Evolutionary conservation across 2,329 filamentous ascomycete species (phyloP), one percentile per base, ranked within the genome.

Genomic region (Aspergillus brunneoviolaceus): DNA sequence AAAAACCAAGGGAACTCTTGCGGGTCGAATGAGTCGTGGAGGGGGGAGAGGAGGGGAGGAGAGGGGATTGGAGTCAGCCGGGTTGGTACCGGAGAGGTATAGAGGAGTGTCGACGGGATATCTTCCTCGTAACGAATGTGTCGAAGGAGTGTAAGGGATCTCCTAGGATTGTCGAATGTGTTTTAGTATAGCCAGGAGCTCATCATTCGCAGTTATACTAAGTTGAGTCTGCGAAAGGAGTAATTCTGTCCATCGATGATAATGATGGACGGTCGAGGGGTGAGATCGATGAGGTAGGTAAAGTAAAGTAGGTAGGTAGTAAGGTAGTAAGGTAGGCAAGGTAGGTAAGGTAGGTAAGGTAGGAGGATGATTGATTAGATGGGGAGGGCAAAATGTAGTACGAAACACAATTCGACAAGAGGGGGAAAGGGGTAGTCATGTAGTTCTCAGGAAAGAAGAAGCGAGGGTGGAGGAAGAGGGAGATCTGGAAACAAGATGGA

Each of bases 1-100:
- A 78, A 68, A 65, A 64, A 68, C 60, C 59, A 66, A 68, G 65
- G 70, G 67, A 68, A 56, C 64, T 68, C 61, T 58, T 55, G 62
- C 58, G 59, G 63, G 62, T 63, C 52, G 39, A 21, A 19, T 49
- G 48, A 27, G 51, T 39, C 35, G 27, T 60, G 54, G 19, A 35
- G 39, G 16, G 39, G 39, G 1, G 19, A 16, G 7, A 3, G 39
- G 16, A 14, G 39, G 16, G 39, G 14, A 42, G 39, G 12, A 9
- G 39, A 19, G 33, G 12, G 4, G 14, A n/a, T 16, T 45, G 39
- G 14, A 14, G 35, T 63, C 53, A 65, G 60, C 51, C 27, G 57
- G 25, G 21, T 31, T 4, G 39, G 54, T n/a, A 56, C 39, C 12
- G 19, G 25, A 19, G 25, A 42, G 49, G 55, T 42, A 39, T 49